Evolutionary conservation across 2,329 filamentous ascomycete genomes (phyloP).

Genomic region (Hysterium pulicare): DNA sequence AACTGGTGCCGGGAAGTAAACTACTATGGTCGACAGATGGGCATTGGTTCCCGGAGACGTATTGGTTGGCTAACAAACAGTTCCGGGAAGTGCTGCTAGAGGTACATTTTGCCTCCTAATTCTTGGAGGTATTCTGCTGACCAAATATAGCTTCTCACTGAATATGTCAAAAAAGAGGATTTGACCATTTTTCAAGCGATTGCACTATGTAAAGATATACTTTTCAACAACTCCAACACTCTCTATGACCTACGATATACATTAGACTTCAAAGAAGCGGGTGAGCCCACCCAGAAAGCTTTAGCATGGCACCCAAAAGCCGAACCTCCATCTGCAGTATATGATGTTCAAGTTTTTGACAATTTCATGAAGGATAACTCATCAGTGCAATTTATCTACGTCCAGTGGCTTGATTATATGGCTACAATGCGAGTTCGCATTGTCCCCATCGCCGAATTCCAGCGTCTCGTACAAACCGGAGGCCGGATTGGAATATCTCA

Average conservation of each 20-base stretch:
- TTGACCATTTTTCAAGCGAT: constrained; percentile 61
- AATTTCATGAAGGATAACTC: constrained; percentile 51
- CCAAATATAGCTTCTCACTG: constrained; percentile 56
- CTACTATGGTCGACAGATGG: constrained; percentile 79
- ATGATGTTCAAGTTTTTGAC: constrained; percentile 40
- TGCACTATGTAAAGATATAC: constrained; percentile 60
- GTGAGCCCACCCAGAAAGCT: constrained; percentile 18
- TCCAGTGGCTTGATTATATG: constrained; percentile 80
- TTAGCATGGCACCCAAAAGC: constrained; percentile 28
- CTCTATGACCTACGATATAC: constrained; percentile 61
- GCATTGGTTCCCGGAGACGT: constrained; percentile 76
- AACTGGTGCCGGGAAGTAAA: constrained; percentile 71
- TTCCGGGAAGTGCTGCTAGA: constrained; percentile 67
- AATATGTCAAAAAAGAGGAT: constrained; percentile 64
- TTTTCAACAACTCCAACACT: constrained; percentile 75
- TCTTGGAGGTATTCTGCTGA: not conserved
- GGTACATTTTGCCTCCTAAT: constrained; percentile 43
- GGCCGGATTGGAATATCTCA: constrained; percentile 58
- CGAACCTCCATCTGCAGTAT: constrained; percentile 28
- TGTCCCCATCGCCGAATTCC: constrained; percentile 56
- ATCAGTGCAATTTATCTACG: constrained; percentile 62
- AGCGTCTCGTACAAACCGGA: constrained; percentile 31
- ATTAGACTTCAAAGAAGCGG: constrained; percentile 34
- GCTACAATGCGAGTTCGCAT: constrained; percentile 64
- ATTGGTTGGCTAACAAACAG: constrained; percentile 68